A percentile compares a stretch with the other conserved stretches of the same genome.
Conservation (phyloP, 139 green algal species). For the Yamagishiella unicocca region DNA sequence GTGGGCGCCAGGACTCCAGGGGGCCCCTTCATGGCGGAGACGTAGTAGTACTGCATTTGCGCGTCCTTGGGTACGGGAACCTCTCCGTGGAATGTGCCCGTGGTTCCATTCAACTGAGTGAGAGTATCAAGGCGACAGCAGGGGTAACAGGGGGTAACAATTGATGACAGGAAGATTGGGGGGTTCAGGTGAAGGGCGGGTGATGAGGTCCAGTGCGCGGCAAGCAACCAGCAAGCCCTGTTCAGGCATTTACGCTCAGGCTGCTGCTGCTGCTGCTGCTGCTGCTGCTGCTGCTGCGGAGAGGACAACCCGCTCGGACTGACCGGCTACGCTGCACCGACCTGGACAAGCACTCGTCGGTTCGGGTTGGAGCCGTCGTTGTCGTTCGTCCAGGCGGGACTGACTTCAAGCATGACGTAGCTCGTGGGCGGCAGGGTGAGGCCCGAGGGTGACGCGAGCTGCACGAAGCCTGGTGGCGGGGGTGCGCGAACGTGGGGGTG, state of each 20-base stretch:
- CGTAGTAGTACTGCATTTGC: not conserved
- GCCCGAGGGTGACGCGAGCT: not conserved
- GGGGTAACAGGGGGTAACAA: no score
- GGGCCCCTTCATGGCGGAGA: no score
- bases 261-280: no score
- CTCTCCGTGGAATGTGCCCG: conserved; percentile 8
- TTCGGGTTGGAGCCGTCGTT: no score
- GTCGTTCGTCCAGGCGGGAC: not conserved
- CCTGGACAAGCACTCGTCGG: no score
- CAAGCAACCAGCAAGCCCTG: not conserved
- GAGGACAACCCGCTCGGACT: no score
- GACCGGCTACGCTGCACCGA: no score
- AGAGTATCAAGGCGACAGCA: no score
- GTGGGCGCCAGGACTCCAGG: not conserved
- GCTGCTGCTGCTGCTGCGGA: no score
- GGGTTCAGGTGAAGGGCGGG: not conserved
- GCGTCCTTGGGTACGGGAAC: conserved; percentile 3
- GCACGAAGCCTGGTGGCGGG: not conserved
- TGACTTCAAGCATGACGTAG: not conserved
- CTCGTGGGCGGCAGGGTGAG: not conserved
- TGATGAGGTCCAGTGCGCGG: not conserved
- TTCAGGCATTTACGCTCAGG: no score
- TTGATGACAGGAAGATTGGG: no score
- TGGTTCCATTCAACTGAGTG: not conserved
- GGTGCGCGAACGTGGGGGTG: not conserved